Percentiles rank a stretch among this genome's conserved stretches.
Conservation (phyloP, 441 rosid genomes). For the Sinapis alba region DNA sequence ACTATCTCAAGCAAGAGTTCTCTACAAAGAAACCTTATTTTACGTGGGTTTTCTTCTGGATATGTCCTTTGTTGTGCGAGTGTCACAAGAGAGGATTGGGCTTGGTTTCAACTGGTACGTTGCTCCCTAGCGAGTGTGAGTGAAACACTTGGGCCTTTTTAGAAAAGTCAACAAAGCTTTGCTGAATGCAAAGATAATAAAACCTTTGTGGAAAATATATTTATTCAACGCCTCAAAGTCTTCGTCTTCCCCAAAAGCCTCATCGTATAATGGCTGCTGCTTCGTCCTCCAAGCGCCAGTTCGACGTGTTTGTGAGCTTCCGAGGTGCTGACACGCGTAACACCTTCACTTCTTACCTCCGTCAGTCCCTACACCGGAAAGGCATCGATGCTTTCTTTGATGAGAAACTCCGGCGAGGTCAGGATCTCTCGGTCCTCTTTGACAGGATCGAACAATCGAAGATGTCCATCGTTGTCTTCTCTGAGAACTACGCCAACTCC, state of each 20-base stretch:
- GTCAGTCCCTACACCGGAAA: not conserved
- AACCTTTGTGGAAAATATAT: not conserved
- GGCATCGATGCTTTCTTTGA: not conserved
- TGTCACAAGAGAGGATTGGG: not conserved
- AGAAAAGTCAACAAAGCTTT: not conserved
- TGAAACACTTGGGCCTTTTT: not conserved
- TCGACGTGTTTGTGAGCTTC: constrained; percentile 4
- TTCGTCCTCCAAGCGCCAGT: not conserved
- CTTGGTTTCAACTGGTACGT: not conserved
- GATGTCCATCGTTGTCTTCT: not conserved
- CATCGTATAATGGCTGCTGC: not conserved
- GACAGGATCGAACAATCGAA: constrained; percentile 3
- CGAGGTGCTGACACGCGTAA: not conserved
- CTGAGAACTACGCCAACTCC: not conserved
- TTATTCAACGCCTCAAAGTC: not conserved
- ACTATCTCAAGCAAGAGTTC: not conserved
- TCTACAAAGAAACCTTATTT: not conserved
- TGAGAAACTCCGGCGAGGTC: not conserved
- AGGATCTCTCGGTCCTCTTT: not conserved
- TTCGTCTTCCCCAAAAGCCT: not conserved
- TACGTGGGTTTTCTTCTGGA: not conserved
- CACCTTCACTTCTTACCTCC: not conserved
- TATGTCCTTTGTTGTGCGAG: not conserved
- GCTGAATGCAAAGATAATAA: not conserved
- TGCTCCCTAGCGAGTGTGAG: not conserved